Evolutionary conservation across 2,329 filamentous ascomycete species (phyloP), one percentile per base, ranked within the genome.

Genomic region (Cercospora zeae-maydis): DNA sequence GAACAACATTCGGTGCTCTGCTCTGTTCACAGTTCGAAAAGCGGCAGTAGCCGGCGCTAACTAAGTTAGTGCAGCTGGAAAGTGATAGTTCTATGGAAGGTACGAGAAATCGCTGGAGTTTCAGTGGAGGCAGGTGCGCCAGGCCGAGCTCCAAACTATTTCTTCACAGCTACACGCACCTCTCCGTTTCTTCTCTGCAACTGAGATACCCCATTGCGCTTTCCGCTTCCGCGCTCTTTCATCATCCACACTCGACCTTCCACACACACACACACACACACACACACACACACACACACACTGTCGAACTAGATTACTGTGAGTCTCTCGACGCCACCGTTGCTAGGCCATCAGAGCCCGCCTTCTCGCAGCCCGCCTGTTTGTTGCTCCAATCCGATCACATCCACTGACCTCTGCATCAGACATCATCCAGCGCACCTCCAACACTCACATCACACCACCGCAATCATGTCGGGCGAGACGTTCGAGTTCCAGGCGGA

Each of bases 401-500:
- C 30, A 53, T 33, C 30, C 14, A 45, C 47, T 59, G 59, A 61
- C 37, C 14, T 21, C 27, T 8, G 16, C 37, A 33, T 21, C 52
- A 56, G 37, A 36, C 51, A 37, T 54, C 51, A 47, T 34, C 24
- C 49, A 54, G 16, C 58, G 24, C 61, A 63, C 52, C 30, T 34
- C 52, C 27, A 55, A 47, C 42, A 60, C n/a, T 37, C 54, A 45
- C 62, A 61, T 42, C 58, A 60, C 52, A 36, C 56, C 65, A 71
- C 70, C 71, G 70, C 72, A 71, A 90, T 79, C 79, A 96, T 96
- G 91, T 82, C 92, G 81, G 75, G 78, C 72, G 93, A 98, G 86
- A 97, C 93, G 74, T 99, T 99, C 84, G 93, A 98, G 90, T 99
- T 98, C 86, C 95, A 99, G 90, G 95, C 95, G 90, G 95, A 99